Conservation (phyloP, 2,329 filamentous ascomycete species). For the Ceratocystiopsis brevicomis region DNA sequence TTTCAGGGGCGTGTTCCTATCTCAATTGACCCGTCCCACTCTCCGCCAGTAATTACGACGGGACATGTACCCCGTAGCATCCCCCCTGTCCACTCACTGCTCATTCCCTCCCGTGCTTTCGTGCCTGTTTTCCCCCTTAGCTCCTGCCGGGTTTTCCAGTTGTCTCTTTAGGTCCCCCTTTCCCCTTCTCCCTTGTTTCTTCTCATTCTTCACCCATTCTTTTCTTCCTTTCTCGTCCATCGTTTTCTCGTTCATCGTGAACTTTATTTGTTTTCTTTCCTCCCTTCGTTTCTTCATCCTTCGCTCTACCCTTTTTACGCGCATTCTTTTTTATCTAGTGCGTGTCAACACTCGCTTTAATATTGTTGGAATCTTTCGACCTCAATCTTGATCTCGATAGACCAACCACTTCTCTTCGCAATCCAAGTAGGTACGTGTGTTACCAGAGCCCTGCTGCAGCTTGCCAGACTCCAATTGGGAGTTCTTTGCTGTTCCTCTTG, state of each 20-base stretch:
- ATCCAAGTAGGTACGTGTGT: too few relatives aligned
- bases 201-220: not conserved
- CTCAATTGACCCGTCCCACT: too few relatives aligned
- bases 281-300: not conserved
- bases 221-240: constrained; percentile 8
- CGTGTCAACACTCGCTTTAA: constrained; percentile 8
- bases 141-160: constrained; percentile 1
- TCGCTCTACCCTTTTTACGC: constrained; percentile 1
- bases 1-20: too few relatives aligned
- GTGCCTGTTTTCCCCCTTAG: constrained; percentile 1
- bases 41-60: too few relatives aligned
- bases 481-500: too few relatives aligned
- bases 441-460: too few relatives aligned
- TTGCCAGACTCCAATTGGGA: too few relatives aligned
- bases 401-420: too few relatives aligned
- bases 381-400: not conserved
- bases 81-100: not conserved
- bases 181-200: constrained; percentile 1
- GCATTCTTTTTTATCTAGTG: constrained; percentile 5
- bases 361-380: not conserved
- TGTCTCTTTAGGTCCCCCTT: constrained; percentile 1
- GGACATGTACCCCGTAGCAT: too few relatives aligned
- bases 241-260: constrained; percentile 7
- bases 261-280: constrained; percentile 2
- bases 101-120: not conserved